These are phyloP conservation scores for Podospora australis DNA, from an alignment of 495 filamentous ascomycete species.

Conservation along the genomic window DNA sequence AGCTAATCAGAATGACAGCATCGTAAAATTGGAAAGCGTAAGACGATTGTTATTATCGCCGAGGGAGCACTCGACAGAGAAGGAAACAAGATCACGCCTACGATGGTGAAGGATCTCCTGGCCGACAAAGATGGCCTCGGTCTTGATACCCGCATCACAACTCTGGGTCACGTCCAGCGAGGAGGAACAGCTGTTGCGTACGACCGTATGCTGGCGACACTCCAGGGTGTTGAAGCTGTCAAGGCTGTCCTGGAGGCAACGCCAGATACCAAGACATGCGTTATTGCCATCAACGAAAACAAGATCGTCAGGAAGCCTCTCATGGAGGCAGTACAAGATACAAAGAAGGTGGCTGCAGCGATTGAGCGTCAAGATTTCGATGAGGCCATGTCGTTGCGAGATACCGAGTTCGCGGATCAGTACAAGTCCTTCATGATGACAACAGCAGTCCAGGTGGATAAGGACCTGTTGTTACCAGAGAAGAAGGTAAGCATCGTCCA, in stretches of 20 bases:
- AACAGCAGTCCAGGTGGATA: conserved; percentile 50
- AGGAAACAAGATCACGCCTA: conserved; percentile 75
- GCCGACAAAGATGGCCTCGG: conserved; percentile 61
- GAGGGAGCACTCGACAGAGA: conserved; percentile 87
- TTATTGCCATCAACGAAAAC: conserved; percentile 96
- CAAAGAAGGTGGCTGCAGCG: conserved; percentile 71
- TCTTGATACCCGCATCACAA: conserved; percentile 90
- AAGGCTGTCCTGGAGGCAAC: conserved; percentile 89
- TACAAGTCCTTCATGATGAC: conserved; percentile 85
- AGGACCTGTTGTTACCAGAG: conserved; percentile 50
- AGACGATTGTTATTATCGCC: conserved; percentile 96
- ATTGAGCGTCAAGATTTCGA: conserved; percentile 80
- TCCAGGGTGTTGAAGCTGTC: conserved; percentile 95
- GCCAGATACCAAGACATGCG: conserved; percentile 82
- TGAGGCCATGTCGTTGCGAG: conserved; percentile 75
- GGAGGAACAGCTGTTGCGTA: conserved; percentile 90
- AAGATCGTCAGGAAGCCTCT: conserved; percentile 88
- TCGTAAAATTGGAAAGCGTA: conserved; percentile 83
- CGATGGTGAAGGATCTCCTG: conserved; percentile 79
- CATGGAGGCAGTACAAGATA: conserved; percentile 79
- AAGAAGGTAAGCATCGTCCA: conserved; percentile 54
- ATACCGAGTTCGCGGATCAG: conserved; percentile 92
- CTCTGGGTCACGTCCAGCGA: conserved; percentile 91
- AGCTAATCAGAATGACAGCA: conserved; percentile 50
- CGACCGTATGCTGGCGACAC: conserved; percentile 85